A percentile compares a stretch with the other conserved stretches of the same genome.
phyloP scores from a whole-genome alignment of 1,284 basidiomycete species.

The Pseudozyma pruni region DNA sequence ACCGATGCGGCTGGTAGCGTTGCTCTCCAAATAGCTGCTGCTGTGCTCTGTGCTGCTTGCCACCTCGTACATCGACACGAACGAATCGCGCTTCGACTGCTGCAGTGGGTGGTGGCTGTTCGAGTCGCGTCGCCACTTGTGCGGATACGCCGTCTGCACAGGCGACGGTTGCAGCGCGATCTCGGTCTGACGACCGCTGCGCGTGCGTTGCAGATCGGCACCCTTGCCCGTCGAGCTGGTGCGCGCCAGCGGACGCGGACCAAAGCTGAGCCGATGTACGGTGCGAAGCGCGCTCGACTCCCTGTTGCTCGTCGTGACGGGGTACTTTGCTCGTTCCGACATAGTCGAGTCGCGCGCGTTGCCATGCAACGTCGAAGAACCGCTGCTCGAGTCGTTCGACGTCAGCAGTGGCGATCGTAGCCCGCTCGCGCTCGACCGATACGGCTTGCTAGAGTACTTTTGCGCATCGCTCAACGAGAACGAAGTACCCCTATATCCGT shows the following conservation, averaged over 20 bases:
- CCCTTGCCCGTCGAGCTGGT: conserved; percentile 42
- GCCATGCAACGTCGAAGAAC: conserved; percentile 36
- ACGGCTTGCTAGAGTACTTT: conserved; percentile 32
- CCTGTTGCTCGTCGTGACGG: conserved; percentile 33
- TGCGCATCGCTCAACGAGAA: conserved; percentile 35
- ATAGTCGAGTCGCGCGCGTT: conserved; percentile 34
- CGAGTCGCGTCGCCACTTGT: conserved; percentile 18
- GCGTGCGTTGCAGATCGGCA: conserved; percentile 38
- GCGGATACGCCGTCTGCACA: conserved; percentile 23
- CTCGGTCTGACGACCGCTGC: conserved; percentile 24
- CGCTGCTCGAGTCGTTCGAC: conserved; percentile 40
- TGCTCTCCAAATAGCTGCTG: conserved; percentile 32
- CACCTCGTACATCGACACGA: conserved; percentile 27
- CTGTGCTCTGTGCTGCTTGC: conserved; percentile 40
- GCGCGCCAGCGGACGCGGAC: conserved; percentile 21
- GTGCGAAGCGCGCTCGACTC: conserved; percentile 3
- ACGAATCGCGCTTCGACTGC: conserved; percentile 17
- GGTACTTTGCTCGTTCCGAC: conserved; percentile 43
- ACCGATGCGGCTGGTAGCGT: conserved; percentile 39
- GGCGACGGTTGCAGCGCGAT: conserved; percentile 31
- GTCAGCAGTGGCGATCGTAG: conserved; percentile 32
- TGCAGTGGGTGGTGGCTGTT: conserved; percentile 32
- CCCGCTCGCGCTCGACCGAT: conserved; percentile 22
- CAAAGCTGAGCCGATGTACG: conserved; percentile 18
- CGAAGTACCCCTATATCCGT: conserved; percentile 45